Evolutionary conservation across 2,329 filamentous ascomycete genomes (phyloP).

Genomic region (Pezicula radicicola): DNA sequence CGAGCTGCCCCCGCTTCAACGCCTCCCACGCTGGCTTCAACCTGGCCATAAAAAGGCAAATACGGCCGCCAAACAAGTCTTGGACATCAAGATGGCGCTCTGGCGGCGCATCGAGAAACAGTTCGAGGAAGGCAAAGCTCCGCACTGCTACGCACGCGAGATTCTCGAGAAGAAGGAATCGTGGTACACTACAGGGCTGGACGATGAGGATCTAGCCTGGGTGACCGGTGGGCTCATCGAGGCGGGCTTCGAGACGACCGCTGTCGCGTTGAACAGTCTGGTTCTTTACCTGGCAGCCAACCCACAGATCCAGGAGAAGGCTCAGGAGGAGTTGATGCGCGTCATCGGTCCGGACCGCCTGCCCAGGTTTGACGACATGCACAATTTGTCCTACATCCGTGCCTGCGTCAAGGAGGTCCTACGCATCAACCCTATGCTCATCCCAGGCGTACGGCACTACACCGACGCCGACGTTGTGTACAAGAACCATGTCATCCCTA

Average conservation of each 20-base stretch:
- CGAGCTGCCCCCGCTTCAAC: constrained; percentile 27
- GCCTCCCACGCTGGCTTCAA: constrained; percentile 19
- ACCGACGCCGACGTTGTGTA: constrained; percentile 51
- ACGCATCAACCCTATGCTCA: constrained; percentile 41
- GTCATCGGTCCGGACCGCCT: constrained; percentile 42
- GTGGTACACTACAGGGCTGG: constrained; percentile 20
- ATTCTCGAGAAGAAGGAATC: constrained; percentile 34
- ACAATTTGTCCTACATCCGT: constrained; percentile 38
- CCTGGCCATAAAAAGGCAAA: too few species aligned
- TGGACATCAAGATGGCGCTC: constrained; percentile 27
- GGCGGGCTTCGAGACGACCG: constrained; percentile 31
- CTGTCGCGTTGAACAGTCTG: constrained; percentile 5
- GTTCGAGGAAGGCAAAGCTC: constrained; percentile 27
- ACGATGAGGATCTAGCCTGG: constrained; percentile 25
- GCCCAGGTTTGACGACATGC: constrained; percentile 41
- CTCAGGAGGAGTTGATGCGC: constrained; percentile 41
- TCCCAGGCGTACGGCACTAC: constrained; percentile 49
- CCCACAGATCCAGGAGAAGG: constrained; percentile 39
- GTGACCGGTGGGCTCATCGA: constrained; percentile 37
- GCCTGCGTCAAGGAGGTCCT: constrained; percentile 42
- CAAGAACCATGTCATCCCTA: constrained; percentile 50
- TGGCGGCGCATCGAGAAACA: constrained; percentile 34
- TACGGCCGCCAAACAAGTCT: constrained; percentile 9
- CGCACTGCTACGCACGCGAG: constrained; percentile 39
- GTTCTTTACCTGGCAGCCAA: constrained; percentile 1